These are phyloP conservation scores for Biscogniauxia marginata DNA, from an alignment of 2,329 filamentous ascomycete species.

Conservation along the genomic window DNA sequence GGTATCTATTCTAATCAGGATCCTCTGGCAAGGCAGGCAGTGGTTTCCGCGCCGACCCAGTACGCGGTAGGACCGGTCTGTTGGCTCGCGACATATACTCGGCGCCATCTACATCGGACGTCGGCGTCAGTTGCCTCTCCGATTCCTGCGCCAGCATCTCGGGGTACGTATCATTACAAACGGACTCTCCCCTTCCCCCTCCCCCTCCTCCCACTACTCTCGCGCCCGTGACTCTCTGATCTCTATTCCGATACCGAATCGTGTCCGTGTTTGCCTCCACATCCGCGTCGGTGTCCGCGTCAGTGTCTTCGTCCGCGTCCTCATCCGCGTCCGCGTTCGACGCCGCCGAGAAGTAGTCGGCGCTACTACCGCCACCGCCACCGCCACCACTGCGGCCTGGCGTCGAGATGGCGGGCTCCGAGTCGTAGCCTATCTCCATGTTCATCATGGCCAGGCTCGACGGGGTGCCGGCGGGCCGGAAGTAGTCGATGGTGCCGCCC, in stretches of 20 bases:
- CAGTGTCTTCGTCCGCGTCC: neutral
- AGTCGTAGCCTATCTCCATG: conserved; percentile 28
- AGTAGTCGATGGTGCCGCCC: conserved; percentile 6
- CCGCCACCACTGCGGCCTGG: neutral
- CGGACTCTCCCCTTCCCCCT: neutral
- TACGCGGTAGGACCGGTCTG: conserved; percentile 15
- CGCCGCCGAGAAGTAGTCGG: conserved; percentile 26
- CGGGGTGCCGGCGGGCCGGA: conserved; percentile 26
- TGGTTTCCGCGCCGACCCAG: conserved; percentile 28
- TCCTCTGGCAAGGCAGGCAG: conserved; percentile 36
- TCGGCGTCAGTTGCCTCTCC: conserved; percentile 29
- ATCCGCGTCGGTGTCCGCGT: neutral
- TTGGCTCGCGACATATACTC: conserved; percentile 14
- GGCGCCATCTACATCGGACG: conserved; percentile 17
- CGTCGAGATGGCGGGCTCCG: conserved; percentile 30
- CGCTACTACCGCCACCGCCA: neutral
- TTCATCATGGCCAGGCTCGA: conserved; percentile 15
- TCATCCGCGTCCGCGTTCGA: conserved; percentile 14
- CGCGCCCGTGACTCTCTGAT: neutral
- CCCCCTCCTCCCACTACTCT: neutral
- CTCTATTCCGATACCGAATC: neutral
- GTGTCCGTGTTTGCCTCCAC: neutral
- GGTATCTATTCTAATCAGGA: conserved; percentile 18
- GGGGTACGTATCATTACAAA: conserved; percentile 8
- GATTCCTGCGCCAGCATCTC: conserved; percentile 24